These are phyloP conservation scores for Vanrija pseudolonga DNA, from an alignment of 1,284 basidiomycete genomes.

Conservation along the genomic window DNA sequence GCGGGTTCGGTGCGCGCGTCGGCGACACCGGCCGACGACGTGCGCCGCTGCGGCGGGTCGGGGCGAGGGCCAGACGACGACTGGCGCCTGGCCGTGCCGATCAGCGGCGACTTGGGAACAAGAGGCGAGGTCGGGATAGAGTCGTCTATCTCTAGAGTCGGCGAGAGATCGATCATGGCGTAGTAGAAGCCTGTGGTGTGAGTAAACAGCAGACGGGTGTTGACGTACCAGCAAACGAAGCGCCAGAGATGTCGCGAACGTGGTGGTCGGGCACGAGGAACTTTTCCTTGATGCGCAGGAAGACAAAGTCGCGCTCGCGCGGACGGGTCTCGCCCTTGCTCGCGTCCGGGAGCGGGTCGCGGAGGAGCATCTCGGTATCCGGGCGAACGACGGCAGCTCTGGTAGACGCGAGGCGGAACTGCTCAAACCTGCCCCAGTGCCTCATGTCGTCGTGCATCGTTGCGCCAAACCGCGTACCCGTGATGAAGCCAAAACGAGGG, in stretches of 20 bases:
- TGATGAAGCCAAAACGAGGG: slow-evolving; percentile 74
- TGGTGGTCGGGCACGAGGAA: slow-evolving; percentile 92
- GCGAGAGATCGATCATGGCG: slow-evolving; percentile 49
- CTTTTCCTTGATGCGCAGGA: slow-evolving; percentile 96
- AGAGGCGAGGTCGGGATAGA: slow-evolving; percentile 29
- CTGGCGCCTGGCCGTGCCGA: slow-evolving; percentile 8
- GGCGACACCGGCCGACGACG: not conserved
- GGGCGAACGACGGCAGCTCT: slow-evolving; percentile 62
- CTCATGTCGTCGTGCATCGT: slow-evolving; percentile 81
- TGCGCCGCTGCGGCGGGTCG: slow-evolving; percentile 20
- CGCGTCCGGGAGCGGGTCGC: slow-evolving; percentile 49
- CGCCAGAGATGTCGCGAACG: slow-evolving; percentile 89
- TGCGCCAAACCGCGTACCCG: slow-evolving; percentile 72
- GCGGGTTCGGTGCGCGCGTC: slow-evolving; percentile 1
- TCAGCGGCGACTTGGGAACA: slow-evolving; percentile 16
- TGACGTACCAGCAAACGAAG: slow-evolving; percentile 81
- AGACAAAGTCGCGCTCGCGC: slow-evolving; percentile 54
- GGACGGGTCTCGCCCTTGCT: slow-evolving; percentile 23
- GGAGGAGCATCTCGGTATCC: slow-evolving; percentile 60
- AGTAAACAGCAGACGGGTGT: not conserved
- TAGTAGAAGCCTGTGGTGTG: slow-evolving; percentile 71
- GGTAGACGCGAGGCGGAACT: slow-evolving; percentile 67
- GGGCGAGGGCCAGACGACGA: slow-evolving; percentile 10
- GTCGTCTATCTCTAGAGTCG: slow-evolving; percentile 21
- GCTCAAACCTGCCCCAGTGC: slow-evolving; percentile 86